These are phyloP conservation scores for Botrytis hyacinthi DNA, from an alignment of 2,329 filamentous ascomycete species.

Conservation along the genomic window DNA sequence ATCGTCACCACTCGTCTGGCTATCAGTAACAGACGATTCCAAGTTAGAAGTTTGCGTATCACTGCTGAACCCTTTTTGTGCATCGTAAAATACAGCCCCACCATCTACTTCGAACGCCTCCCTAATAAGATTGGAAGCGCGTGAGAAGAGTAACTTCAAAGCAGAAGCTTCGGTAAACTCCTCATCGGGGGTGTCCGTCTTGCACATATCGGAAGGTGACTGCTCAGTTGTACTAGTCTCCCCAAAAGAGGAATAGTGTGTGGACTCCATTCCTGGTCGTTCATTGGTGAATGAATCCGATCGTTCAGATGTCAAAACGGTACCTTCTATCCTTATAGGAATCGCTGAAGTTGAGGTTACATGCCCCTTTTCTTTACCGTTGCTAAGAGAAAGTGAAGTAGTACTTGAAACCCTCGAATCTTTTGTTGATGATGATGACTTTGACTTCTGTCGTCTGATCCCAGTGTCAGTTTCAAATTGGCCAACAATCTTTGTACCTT, in stretches of 20 bases:
- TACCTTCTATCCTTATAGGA: constrained; percentile 28
- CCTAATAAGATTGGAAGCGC: constrained; percentile 38
- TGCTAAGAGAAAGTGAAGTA: constrained; percentile 21
- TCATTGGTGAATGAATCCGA: constrained; percentile 9
- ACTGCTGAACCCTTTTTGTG: constrained; percentile 33
- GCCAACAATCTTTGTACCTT: constrained; percentile 35
- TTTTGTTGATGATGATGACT: constrained; percentile 23
- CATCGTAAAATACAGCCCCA: constrained; percentile 38
- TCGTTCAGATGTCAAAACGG: constrained; percentile 17
- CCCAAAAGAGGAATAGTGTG: constrained; percentile 27
- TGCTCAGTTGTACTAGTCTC: constrained; percentile 25
- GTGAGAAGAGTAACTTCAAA: constrained; percentile 35
- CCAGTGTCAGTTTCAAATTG: constrained; percentile 33
- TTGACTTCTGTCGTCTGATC: constrained; percentile 28
- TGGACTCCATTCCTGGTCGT: constrained; percentile 22
- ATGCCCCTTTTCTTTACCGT: constrained; percentile 34
- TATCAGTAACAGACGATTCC: constrained; percentile 18
- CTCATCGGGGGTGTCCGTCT: constrained; percentile 23
- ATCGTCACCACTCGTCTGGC: constrained; percentile 16
- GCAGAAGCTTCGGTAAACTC: constrained; percentile 32
- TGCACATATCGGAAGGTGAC: constrained; percentile 25
- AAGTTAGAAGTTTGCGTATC: not conserved
- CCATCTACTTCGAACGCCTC: constrained; percentile 40
- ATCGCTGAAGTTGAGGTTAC: constrained; percentile 24
- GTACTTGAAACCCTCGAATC: constrained; percentile 19